These are phyloP conservation scores for Ampelocalamus luodianensis DNA, from an alignment of 176 grass and related monocot species.

Conservation along the genomic window DNA sequence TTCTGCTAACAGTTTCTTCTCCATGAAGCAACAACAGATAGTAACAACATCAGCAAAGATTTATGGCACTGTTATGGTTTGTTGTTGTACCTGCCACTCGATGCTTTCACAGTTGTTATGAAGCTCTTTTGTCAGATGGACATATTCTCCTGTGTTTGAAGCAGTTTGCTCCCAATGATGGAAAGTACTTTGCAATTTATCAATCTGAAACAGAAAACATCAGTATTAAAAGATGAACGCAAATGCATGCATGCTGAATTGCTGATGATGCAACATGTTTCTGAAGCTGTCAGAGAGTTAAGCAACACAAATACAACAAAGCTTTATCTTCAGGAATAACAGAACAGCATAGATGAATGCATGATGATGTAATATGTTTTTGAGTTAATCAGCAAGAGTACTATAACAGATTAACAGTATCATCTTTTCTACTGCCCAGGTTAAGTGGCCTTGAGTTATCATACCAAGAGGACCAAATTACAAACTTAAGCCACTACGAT, in stretches of 20 bases:
- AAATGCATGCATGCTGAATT: background rate
- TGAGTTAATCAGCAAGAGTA: background rate
- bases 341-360: background rate
- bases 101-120: conserved; percentile 86
- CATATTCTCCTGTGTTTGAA: conserved; percentile 84
- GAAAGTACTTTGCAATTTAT: conserved; percentile 80
- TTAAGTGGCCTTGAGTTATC: background rate
- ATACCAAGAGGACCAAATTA: background rate
- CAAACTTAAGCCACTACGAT: background rate
- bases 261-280: background rate
- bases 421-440: background rate
- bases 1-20: background rate
- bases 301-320: background rate
- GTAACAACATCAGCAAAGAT: background rate
- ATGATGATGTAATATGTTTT: background rate
- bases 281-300: background rate
- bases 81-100: conserved; percentile 75
- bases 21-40: background rate
- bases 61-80: background rate
- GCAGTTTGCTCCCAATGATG: conserved; percentile 75
- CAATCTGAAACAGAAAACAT: conserved; percentile 54
- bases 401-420: background rate
- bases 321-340: background rate
- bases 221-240: background rate
- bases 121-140: conserved; percentile 84